Conservation (phyloP, 2,329 filamentous ascomycete genomes). For the Paraconiothyrium sp. region DNA sequence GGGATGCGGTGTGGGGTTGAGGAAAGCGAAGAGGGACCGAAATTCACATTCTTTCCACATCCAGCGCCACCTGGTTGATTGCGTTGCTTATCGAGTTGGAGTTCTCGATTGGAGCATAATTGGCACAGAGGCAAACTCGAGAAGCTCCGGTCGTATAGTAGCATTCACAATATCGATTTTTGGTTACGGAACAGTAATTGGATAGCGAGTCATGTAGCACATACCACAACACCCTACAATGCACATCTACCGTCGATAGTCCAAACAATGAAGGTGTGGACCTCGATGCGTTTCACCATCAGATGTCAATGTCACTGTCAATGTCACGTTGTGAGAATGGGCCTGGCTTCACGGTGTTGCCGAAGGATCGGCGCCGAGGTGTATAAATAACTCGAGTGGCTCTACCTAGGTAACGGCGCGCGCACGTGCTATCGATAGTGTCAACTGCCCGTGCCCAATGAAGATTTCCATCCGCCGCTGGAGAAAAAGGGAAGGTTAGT, state of each 20-base stretch:
- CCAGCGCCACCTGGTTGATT: neutral
- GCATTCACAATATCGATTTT: too few relatives aligned
- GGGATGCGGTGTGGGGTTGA: constrained; percentile 58
- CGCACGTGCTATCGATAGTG: constrained; percentile 13
- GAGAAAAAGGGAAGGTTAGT: neutral
- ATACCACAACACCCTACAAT: neutral
- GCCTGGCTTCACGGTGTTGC: neutral
- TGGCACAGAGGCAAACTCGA: too few relatives aligned
- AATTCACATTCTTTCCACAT: neutral
- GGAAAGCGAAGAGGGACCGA: neutral
- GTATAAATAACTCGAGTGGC: constrained; percentile 5
- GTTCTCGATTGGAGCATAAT: too few relatives aligned
- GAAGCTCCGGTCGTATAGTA: too few relatives aligned
- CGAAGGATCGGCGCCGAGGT: neutral
- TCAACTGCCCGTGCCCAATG: neutral
- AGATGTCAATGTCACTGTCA: neutral
- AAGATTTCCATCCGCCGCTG: neutral
- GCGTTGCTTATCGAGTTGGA: neutral
- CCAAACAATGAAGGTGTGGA: neutral
- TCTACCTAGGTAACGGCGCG: neutral
- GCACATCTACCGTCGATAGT: neutral
- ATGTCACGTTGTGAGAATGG: neutral
- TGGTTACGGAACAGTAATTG: too few relatives aligned
- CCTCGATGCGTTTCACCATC: neutral
- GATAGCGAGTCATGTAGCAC: too few relatives aligned